Evolutionary conservation across 331 rosid genomes (phyloP), one percentile per base, ranked within the genome.

Genomic region (Malus hybrid): DNA sequence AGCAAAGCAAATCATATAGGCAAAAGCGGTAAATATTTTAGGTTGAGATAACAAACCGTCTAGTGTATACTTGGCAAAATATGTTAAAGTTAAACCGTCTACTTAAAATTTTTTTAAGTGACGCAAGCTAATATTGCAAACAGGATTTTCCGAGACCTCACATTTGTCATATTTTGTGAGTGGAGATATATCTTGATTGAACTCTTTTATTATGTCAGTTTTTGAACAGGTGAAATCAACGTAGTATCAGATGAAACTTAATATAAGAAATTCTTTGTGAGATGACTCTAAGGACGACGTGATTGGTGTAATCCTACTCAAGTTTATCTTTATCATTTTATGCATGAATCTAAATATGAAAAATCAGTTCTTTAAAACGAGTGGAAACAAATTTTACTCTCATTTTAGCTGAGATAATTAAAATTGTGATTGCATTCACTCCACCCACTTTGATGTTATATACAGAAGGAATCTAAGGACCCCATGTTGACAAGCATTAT

Each of bases 401-500:
- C 1, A 39, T 8, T 22, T 34, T 33, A 55, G 52, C 67, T 39
- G 22, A 34, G 44, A 61, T 44, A 71, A n/a, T 3, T 39, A 10
- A 5, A 31, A 19, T 7, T 55, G 56, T 50, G 60, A 3, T 55
- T 32, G n/a, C 2, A 54, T 57, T 24, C 24, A 12, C 67, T 39
- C 46, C 11, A 61, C 69, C 60, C 19, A 73, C 69, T 73, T 62
- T 16, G 19, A 39, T 60, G 39, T n/a, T 33, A 11, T 4, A 77
- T 10, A 31, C 28, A 34, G 24, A 33, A 22, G 66, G 79, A 66
- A 22, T 66, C 65, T 1, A 14, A 55, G 65, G 39, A 34, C 59
- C 72, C 79, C 73, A 52, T 55, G 10, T 71, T 48, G 36, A n/a
- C 69, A 57, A 31, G 70, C 66, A 33, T 54, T 29, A 52, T 54